Evolutionary conservation across 2,329 filamentous ascomycete species (phyloP), one percentile per base, ranked within the genome.

Genomic region (Pseudogymnoascus sp.): DNA sequence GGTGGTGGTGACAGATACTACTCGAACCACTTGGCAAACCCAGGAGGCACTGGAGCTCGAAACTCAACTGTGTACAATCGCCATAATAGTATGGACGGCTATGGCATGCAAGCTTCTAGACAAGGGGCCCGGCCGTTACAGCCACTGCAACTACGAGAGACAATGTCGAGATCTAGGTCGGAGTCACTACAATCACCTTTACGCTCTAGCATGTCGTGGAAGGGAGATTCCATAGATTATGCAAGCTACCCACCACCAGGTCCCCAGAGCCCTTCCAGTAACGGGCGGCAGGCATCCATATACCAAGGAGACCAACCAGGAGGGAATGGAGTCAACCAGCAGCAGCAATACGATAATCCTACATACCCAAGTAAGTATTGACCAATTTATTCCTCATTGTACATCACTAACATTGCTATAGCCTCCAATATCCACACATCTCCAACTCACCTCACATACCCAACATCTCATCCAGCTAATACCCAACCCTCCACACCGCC

Each of bases 201-300:
- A 53, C 78, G 84, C 37, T 79, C 84, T 8, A 84, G 81, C 70
- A 84, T 86, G 81, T 82, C 83, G 11, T 87, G 84, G 84, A 86
- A 86, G 71, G 81, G 82, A 12, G 82, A 84, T 65, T 76, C 81
- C 1, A 79, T 86, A 63, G 83, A 85, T 68, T 87, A 85, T 70
- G 68, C 63, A 24, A 78, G 76, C 10, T 85, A 84, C 68, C 77
- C 80, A 61, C 50, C 50, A 56, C 75, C 74, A 14, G 75, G 75
- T 7, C 78, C 76, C 63, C 71, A 74, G 6, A 84, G 80, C 68
- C 78, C 83, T 3, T 77, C 75, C 60, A 73, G 81, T 37, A 74
- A 75, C 46, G 77, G 78, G 41, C 75, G 82, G 60, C 80, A 82
- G 37, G 77, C 78, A 50, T 77, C 81, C 28, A 68, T 81, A 33